Evolutionary conservation across 2,329 filamentous ascomycete genomes (phyloP).

Genomic region (Penicillium olsonii): DNA sequence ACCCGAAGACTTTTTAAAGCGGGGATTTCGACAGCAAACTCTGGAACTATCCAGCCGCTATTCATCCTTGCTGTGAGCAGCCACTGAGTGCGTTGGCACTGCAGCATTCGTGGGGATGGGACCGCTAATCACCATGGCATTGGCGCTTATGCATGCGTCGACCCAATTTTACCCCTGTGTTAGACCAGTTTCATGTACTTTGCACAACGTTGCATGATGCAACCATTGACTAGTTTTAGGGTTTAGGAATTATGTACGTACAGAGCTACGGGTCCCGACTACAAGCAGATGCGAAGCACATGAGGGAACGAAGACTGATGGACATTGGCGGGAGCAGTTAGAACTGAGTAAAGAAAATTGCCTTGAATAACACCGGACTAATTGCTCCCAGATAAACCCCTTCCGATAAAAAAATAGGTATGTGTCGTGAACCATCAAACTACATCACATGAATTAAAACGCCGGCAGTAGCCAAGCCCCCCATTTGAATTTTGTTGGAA

Average conservation of each 20-base stretch:
- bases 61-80: conserved; percentile 4
- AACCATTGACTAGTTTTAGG: neutral
- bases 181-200: neutral
- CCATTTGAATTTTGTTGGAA: conserved; percentile 25
- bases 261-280: conserved; percentile 4
- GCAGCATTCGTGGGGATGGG: conserved; percentile 5
- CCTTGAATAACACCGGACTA: conserved; percentile 36
- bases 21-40: neutral
- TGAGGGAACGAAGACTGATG: conserved; percentile 31
- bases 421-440: conserved; percentile 33
- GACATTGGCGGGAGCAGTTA: conserved; percentile 33
- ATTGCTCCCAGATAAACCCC: conserved; percentile 28
- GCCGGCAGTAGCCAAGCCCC: conserved; percentile 29
- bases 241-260: neutral
- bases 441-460: conserved; percentile 27
- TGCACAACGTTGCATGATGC: conserved; percentile 1
- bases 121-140: conserved; percentile 1
- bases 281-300: conserved; percentile 13
- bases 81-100: conserved; percentile 8
- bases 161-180: conserved; percentile 2
- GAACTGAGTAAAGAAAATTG: conserved; percentile 33
- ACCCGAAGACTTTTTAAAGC: conserved; percentile 5
- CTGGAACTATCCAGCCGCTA: conserved; percentile 1
- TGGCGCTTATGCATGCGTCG: conserved; percentile 7
- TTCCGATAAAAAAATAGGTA: conserved; percentile 26